Evolutionary conservation across 208 protist species (phyloP), one percentile per base, ranked within the genome.

Genomic region (Leishmania major): DNA sequence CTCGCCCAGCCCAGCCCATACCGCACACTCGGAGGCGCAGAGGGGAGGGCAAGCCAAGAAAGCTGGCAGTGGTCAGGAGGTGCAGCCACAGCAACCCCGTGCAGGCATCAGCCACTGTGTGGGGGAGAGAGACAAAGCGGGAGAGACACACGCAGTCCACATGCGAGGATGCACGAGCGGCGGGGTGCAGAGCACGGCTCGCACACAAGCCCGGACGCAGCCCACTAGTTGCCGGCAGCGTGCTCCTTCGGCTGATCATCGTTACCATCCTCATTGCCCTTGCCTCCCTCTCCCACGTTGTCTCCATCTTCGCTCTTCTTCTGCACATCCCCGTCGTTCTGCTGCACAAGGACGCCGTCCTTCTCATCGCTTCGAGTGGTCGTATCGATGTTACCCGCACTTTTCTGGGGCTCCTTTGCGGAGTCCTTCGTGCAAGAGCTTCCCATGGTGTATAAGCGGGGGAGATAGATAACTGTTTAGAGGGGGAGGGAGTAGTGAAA

Each of bases 391-490:
- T 49, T 47, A 17, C n/a, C 43, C 11, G 31, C 67, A 43, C 43
- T 0, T 5, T 49, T n/a, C 5, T 51, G 1, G 7, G 15, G 4
- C 37, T 35, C 25, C 43, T 28, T 73, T 4, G 43, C 25, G 22
- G 17, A 13, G 43, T 73, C 67, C 37, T 73, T 73, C 2, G 43
- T 31, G 67, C 67, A 73, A 25, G 1, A 15, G 43, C 13, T 6
- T 51, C 69, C 69, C 69, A 73, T 73, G 49, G 69, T n/a, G 37
- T 73, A 73, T 35, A 73, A 7, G 69, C 25, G 69, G 69, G 10
- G 69, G 69, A 49, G 69, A 51, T 25, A n/a, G 43, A 31, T 11
- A 6, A n/a, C 28, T 31, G 66, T 22, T n/a, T 15, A 28, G 37
- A 45, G 11, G 40, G 66, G 35, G 40, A 40, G 66, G 19, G 35